These are phyloP conservation scores for Teunomyces aglyptinius DNA, from an alignment of 805 yeast species.

Conservation along the genomic window DNA sequence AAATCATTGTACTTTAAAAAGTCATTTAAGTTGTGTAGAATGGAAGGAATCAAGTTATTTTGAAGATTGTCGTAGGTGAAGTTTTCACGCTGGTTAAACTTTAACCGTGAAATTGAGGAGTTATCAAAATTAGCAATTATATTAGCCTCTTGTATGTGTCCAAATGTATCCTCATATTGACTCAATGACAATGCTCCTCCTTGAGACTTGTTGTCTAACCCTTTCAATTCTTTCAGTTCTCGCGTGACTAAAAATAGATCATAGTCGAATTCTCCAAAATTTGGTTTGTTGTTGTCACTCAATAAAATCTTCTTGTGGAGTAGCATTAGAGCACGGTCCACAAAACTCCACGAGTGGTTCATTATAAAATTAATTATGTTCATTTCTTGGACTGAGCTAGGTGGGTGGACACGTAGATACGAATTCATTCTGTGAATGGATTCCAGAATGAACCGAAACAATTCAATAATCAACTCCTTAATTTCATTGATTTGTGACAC, in stretches of 20 bases:
- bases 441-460: constrained; percentile 49
- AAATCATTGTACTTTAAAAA: constrained; percentile 53
- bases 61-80: constrained; percentile 53
- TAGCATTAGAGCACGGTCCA: constrained; percentile 51
- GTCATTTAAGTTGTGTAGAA: constrained; percentile 55
- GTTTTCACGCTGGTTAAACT: constrained; percentile 33
- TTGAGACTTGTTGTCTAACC: constrained; percentile 11
- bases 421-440: constrained; percentile 42
- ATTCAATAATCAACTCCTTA: constrained; percentile 48
- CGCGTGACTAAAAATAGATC: neutral
- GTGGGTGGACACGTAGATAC: constrained; percentile 34
- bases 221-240: constrained; percentile 3
- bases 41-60: constrained; percentile 54
- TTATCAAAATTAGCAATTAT: constrained; percentile 37
- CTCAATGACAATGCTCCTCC: constrained; percentile 31
- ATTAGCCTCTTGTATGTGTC: constrained; percentile 36
- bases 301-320: constrained; percentile 42
- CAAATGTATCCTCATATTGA: constrained; percentile 42
- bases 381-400: constrained; percentile 38
- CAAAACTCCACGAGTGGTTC: constrained; percentile 50
- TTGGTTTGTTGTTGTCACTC: constrained; percentile 19
- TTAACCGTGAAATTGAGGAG: constrained; percentile 34
- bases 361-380: constrained; percentile 48
- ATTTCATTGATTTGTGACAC: constrained; percentile 42
- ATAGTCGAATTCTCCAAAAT: constrained; percentile 1